Percentiles rank a stretch among this genome's conserved stretches.
Evolutionary conservation across 176 grass and related monocot species (phyloP).

Genomic region (Musa acuminata): DNA sequence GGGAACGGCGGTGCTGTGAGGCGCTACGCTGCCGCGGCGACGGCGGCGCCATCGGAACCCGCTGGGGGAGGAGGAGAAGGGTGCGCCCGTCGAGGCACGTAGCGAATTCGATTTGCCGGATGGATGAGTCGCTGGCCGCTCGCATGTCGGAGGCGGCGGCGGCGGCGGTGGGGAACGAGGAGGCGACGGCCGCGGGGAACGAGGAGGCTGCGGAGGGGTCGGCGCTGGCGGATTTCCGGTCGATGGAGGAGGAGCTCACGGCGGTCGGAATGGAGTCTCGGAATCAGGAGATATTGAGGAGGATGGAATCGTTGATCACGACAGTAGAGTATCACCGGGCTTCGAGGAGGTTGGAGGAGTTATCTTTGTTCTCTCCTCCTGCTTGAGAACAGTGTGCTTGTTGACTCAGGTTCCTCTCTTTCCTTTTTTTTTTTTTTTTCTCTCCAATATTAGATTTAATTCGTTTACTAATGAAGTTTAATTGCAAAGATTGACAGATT

Average conservation of each 20-base stretch:
- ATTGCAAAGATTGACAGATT: no score
- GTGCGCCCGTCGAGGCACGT: background rate
- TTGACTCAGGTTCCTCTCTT: no score
- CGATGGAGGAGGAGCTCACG: background rate
- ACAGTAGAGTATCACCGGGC: background rate
- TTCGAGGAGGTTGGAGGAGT: background rate
- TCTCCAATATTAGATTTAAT: no score
- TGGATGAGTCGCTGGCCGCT: no score
- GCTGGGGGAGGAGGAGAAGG: background rate
- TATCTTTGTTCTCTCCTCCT: no score
- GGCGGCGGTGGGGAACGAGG: no score
- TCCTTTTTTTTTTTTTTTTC: no score
- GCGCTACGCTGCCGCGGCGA: background rate
- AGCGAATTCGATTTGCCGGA: background rate
- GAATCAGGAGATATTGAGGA: background rate
- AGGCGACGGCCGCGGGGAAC: no score
- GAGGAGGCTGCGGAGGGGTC: no score
- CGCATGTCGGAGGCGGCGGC: background rate
- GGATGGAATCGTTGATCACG: background rate
- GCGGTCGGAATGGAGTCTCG: background rate
- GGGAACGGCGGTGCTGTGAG: no score
- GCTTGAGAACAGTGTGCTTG: no score
- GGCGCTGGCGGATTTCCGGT: background rate
- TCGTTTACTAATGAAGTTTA: no score
- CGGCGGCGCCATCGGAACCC: background rate